Evolutionary conservation across 2,329 filamentous ascomycete genomes (phyloP), one percentile per base, ranked within the genome.

Genomic region (Sarocladium brachiariae): DNA sequence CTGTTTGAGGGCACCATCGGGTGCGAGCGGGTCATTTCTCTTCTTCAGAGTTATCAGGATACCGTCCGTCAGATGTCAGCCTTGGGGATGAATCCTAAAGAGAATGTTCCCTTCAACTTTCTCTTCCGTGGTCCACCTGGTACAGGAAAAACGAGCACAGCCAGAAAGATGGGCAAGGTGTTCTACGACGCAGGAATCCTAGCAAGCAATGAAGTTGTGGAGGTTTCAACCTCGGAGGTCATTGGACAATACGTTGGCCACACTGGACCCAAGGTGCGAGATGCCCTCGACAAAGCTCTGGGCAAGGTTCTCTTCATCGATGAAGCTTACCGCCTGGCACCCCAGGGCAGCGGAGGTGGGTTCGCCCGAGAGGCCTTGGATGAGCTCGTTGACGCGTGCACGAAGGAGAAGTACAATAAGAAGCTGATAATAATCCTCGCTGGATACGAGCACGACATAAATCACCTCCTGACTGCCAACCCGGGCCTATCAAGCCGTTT

Each of bases 111-210:
- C 0, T 86, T 85, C 61, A 84, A 77, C 53, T 88, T 87, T 56
- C 57, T 89, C 0, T 89, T 89, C 65, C 74, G 78, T 0, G 85
- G 86, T 0, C 68, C 68, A 0, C 81, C 82, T 13, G 83, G 81
- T 0, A 89, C 86, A 0, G 87, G 86, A 0, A 90, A 90, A 59
- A 89, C 86, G 0, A 83, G 82, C 0, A 88, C 73, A 0, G 87
- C 87, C 0, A 69, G 75, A n/a, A 86, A 83, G 54, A 87, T 91
- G 75, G 86, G 86, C 3, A 78, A 87, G 54, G 71, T 91, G 0
- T 91, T 80, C 59, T 90, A 87, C 58, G 81, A 90, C 56, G 79
- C 89, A 73, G 85, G 85, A 0, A 78, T 90, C 30, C 66, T 91
- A 0, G 66, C 77, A 0, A 70, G 70, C 0, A 74, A 72, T 0